Percentiles rank a stretch among this genome's conserved stretches.
Evolutionary conservation across 2,329 filamentous ascomycete species (phyloP).

Genomic region (Aspergillus melleus): DNA sequence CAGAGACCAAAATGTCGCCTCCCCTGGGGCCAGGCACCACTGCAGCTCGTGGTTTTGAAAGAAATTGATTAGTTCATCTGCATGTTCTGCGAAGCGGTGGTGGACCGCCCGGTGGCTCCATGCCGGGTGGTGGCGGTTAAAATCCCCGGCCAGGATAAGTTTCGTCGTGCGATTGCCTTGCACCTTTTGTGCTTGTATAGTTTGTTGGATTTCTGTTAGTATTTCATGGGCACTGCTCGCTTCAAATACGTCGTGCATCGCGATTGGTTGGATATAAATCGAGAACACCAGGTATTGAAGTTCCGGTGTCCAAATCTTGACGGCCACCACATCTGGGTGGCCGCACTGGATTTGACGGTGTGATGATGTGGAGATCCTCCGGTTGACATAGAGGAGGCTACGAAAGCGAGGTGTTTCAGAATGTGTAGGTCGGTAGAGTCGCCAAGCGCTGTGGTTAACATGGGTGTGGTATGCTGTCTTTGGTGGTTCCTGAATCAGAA

Average conservation of each 20-base stretch:
- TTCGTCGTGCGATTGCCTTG: not conserved
- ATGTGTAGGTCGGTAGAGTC: too few relatives aligned
- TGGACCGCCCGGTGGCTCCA: slow-evolving; percentile 11
- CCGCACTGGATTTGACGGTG: slow-evolving; percentile 23
- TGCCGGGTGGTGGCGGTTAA: slow-evolving; percentile 16
- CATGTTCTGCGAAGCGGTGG: slow-evolving; percentile 1
- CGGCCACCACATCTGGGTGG: slow-evolving; percentile 22
- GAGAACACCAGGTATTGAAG: slow-evolving; percentile 15
- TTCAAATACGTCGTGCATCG: not conserved
- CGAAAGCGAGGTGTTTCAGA: too few relatives aligned
- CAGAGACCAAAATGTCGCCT: slow-evolving; percentile 10
- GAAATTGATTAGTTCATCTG: slow-evolving; percentile 18
- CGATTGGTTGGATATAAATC: slow-evolving; percentile 14
- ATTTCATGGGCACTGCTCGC: not conserved
- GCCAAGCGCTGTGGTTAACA: too few relatives aligned
- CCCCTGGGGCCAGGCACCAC: slow-evolving; percentile 11
- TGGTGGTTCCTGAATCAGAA: too few relatives aligned
- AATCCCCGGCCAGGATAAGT: slow-evolving; percentile 13
- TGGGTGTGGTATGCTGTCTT: too few relatives aligned
- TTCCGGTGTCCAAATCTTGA: slow-evolving; percentile 16
- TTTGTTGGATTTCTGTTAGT: slow-evolving; percentile 6
- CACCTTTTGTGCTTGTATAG: slow-evolving; percentile 6
- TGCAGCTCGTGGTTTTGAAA: slow-evolving; percentile 15
- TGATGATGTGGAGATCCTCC: slow-evolving; percentile 18
- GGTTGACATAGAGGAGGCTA: too few relatives aligned